These are phyloP conservation scores for Pascua sp. DNA, from an alignment of 1,284 basidiomycete species.

Conservation along the genomic window DNA sequence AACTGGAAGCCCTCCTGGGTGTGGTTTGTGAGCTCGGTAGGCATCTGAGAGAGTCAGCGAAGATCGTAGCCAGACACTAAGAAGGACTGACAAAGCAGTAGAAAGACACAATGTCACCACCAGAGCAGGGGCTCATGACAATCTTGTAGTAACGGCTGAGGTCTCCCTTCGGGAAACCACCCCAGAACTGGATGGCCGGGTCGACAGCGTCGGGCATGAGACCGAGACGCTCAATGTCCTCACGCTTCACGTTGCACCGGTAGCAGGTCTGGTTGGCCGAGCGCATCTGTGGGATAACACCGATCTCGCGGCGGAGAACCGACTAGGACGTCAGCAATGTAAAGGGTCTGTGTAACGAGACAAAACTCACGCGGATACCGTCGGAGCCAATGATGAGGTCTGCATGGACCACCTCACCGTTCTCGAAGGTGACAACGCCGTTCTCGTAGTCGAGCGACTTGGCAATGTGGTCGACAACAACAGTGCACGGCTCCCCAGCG, in stretches of 20 bases:
- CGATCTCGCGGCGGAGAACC: constrained; percentile 31
- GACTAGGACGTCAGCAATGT: constrained; percentile 2
- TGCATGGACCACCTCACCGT: constrained; percentile 35
- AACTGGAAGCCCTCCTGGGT: constrained; percentile 48
- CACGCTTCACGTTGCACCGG: constrained; percentile 45
- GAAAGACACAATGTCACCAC: constrained; percentile 45
- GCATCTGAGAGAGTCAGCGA: constrained; percentile 13
- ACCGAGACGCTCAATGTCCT: constrained; percentile 40
- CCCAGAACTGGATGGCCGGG: constrained; percentile 50
- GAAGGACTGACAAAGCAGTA: constrained; percentile 31
- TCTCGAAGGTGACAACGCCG: constrained; percentile 40
- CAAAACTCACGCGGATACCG: constrained; percentile 31
- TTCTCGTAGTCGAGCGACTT: constrained; percentile 36
- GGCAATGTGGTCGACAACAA: constrained; percentile 43
- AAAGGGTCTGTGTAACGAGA: constrained; percentile 11
- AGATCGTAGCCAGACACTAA: no score
- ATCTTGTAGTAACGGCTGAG: constrained; percentile 46
- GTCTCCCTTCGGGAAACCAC: constrained; percentile 38
- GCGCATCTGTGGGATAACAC: constrained; percentile 35
- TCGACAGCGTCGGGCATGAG: constrained; percentile 41
- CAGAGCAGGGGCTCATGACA: constrained; percentile 46
- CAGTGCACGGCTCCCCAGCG: constrained; percentile 27
- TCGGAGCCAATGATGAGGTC: constrained; percentile 49
- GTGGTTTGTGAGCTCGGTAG: constrained; percentile 46
- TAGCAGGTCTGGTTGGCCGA: constrained; percentile 49